Percentiles rank a stretch among this genome's conserved stretches.
phyloP scores from a whole-genome alignment of 192 early-diverging fungal genomes.

The Helicostylum pulchrum region DNA sequence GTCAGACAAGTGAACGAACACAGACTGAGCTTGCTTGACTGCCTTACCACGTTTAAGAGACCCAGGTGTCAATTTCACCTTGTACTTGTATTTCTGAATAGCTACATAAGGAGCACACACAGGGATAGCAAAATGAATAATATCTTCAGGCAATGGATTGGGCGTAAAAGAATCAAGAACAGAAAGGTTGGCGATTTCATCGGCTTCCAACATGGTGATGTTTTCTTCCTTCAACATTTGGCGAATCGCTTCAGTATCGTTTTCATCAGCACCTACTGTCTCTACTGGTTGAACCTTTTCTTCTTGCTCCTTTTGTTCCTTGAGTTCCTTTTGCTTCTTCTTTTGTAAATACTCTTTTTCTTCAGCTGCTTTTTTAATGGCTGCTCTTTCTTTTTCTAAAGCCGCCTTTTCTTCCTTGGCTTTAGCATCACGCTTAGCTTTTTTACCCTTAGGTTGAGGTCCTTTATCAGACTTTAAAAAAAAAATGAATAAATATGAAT shows the following conservation, averaged over 20 bases:
- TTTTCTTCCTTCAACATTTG: conserved; percentile 58
- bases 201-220: conserved; percentile 50
- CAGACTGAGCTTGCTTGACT: conserved; percentile 41
- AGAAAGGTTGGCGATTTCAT: conserved; percentile 51
- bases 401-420: conserved; percentile 39
- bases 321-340: neutral
- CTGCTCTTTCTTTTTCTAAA: conserved; percentile 18
- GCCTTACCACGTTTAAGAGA: conserved; percentile 87
- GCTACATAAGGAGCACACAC: conserved; percentile 84
- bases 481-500: neutral
- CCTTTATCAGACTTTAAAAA: conserved; percentile 62
- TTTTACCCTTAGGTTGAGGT: conserved; percentile 72
- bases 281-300: neutral
- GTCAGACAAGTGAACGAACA: conserved; percentile 35
- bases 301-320: neutral
- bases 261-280: conserved; percentile 3
- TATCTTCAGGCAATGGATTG: conserved; percentile 75
- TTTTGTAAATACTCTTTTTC: neutral
- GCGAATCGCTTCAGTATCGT: conserved; percentile 44
- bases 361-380: conserved; percentile 6
- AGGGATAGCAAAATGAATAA: conserved; percentile 79
- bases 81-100: conserved; percentile 89
- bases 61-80: conserved; percentile 90
- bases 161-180: conserved; percentile 81
- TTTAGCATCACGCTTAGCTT: conserved; percentile 58